Evolutionary conservation across 176 grass and related monocot genomes (phyloP).

Genomic region (Oryza meridionalis): DNA sequence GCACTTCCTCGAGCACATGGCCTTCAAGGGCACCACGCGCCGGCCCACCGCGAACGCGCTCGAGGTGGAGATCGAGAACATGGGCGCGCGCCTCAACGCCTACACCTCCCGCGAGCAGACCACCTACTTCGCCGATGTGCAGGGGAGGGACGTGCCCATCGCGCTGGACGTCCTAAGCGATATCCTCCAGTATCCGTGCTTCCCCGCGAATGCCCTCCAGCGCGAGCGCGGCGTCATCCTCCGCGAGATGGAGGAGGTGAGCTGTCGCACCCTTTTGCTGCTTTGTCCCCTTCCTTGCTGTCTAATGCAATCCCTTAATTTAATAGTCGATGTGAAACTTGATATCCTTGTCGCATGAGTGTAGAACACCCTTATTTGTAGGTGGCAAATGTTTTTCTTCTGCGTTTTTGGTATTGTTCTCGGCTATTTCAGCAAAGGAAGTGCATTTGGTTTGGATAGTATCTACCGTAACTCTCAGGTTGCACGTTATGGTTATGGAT

Average conservation of each 20-base stretch:
- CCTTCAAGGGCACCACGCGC: constrained; percentile 84
- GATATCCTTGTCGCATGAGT: neutral
- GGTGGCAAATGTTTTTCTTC: neutral
- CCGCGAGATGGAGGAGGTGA: constrained; percentile 98
- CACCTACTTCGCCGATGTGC: constrained; percentile 96
- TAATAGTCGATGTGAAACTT: neutral
- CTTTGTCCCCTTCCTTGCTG: neutral
- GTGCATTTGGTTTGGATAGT: neutral
- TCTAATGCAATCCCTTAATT: neutral
- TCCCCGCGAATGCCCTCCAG: constrained; percentile 70
- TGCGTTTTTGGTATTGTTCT: neutral
- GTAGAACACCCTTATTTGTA: neutral
- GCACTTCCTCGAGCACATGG: constrained; percentile 99
- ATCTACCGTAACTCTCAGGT: neutral
- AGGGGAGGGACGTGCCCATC: constrained; percentile 58
- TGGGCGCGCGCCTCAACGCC: constrained; percentile 90
- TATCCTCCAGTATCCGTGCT: constrained; percentile 83
- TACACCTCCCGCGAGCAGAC: constrained; percentile 99
- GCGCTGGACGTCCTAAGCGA: constrained; percentile 84
- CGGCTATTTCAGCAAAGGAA: neutral
- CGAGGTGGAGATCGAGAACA: constrained; percentile 93
- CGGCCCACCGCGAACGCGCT: constrained; percentile 65
- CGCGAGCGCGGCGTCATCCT: constrained; percentile 94
- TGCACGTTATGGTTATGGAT: neutral
- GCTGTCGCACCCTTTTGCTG: constrained; percentile 27